Evolutionary conservation across 352 stramenopile genomes (phyloP).

Genomic region (Pythium graminicola): DNA sequence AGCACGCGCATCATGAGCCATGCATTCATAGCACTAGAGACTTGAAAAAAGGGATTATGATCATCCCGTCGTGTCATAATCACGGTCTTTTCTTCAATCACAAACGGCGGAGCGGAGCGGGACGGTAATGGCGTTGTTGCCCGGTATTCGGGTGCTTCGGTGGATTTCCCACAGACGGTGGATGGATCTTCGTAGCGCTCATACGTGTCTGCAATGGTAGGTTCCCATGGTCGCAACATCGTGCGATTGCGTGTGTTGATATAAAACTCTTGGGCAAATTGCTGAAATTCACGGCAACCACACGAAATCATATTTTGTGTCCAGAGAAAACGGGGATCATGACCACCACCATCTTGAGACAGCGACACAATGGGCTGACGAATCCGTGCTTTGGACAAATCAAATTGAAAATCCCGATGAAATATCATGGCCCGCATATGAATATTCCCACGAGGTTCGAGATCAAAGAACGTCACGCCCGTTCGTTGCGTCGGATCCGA

Average conservation of each 20-base stretch:
- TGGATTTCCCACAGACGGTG: background rate
- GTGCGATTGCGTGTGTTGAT: background rate
- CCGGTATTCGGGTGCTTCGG: background rate
- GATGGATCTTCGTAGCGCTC: constrained; percentile 1
- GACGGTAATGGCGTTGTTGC: background rate
- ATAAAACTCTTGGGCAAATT: constrained; percentile 4
- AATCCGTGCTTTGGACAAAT: constrained; percentile 28
- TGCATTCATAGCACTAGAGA: constrained; percentile 22
- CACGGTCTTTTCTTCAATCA: background rate
- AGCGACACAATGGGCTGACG: constrained; percentile 23
- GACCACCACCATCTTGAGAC: constrained; percentile 25
- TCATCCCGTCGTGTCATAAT: constrained; percentile 20
- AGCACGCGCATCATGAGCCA: constrained; percentile 22
- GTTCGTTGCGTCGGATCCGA: background rate
- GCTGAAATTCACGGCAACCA: constrained; percentile 7
- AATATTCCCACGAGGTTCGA: constrained; percentile 9
- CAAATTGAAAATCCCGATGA: constrained; percentile 38
- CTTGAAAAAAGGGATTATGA: constrained; percentile 36
- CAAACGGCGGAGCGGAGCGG: background rate
- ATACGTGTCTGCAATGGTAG: constrained; percentile 1
- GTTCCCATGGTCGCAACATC: constrained; percentile 7
- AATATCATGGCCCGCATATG: constrained; percentile 28
- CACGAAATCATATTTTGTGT: constrained; percentile 8
- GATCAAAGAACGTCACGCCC: constrained; percentile 22
- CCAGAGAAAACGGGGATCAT: constrained; percentile 32